phyloP scores from a whole-genome alignment of 495 filamentous ascomycete species.

The Aspergillus funiculosus region DNA sequence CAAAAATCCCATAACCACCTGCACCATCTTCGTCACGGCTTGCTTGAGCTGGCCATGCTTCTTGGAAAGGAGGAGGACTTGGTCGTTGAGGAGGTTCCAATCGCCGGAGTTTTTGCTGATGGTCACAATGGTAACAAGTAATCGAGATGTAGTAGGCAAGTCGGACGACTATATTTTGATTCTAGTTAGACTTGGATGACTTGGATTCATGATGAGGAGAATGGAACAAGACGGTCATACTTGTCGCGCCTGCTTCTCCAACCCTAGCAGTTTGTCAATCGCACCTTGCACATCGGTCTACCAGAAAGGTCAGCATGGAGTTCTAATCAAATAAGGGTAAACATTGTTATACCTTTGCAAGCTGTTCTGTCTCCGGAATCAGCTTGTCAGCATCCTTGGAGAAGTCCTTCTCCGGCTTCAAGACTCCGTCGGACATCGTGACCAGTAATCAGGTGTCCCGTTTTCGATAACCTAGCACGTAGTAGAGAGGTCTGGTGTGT shows the following conservation, averaged over 20 bases:
- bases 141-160: constrained; percentile 84
- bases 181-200: neutral
- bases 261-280: constrained; percentile 81
- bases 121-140: constrained; percentile 81
- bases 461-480: neutral
- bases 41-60: constrained; percentile 99
- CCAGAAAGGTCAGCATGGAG: constrained; percentile 14
- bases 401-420: constrained; percentile 71
- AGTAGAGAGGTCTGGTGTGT: neutral
- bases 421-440: constrained; percentile 55
- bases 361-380: constrained; percentile 79
- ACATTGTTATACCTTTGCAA: constrained; percentile 65
- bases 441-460: constrained; percentile 22
- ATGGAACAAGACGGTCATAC: constrained; percentile 40
- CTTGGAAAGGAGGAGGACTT: constrained; percentile 91
- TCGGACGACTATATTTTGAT: constrained; percentile 67
- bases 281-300: constrained; percentile 76
- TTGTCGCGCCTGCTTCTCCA: constrained; percentile 97
- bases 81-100: constrained; percentile 91
- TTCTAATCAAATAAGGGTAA: neutral
- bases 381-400: constrained; percentile 87
- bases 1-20: constrained; percentile 88
- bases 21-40: constrained; percentile 97
- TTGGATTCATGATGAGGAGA: neutral
- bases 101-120: constrained; percentile 89